phyloP scores from a whole-genome alignment of 2,329 filamentous ascomycete genomes.

The Camillea tinctor region DNA sequence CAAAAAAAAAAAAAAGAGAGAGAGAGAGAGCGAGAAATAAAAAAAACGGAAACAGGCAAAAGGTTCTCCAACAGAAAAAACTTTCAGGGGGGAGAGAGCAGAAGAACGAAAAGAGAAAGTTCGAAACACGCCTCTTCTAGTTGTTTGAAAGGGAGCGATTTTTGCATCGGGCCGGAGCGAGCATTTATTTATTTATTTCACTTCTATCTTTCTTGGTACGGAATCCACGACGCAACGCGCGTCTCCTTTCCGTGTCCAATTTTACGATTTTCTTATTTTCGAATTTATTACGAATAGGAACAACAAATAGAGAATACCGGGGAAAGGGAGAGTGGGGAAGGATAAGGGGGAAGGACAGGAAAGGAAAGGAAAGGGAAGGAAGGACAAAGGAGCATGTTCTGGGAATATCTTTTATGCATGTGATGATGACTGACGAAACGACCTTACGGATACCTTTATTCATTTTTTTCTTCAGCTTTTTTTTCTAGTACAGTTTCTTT shows the following conservation, averaged over 20 bases:
- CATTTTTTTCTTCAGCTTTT: constrained; percentile 3
- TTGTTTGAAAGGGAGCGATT: constrained; percentile 3
- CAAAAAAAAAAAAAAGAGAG: too few species aligned
- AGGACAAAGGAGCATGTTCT: background rate
- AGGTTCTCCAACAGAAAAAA: background rate
- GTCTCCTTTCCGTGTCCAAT: too few species aligned
- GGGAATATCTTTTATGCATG: background rate
- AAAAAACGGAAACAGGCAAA: background rate
- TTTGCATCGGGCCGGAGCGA: constrained; percentile 23
- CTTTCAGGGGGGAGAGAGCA: constrained; percentile 7
- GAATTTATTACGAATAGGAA: constrained; percentile 1
- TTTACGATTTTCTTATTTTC: too few species aligned
- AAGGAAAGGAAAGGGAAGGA: background rate
- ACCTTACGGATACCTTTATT: background rate
- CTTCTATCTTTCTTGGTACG: too few species aligned
- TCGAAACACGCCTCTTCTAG: too few species aligned
- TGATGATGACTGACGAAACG: background rate
- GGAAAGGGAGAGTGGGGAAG: background rate
- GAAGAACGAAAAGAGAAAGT: constrained; percentile 4
- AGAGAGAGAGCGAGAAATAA: too few species aligned
- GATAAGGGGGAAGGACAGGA: background rate
- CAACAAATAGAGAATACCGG: background rate
- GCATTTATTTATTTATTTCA: constrained; percentile 8
- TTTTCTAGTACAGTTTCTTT: constrained; percentile 5
- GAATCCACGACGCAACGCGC: too few species aligned